These are phyloP conservation scores for Bombardia bombarda DNA, from an alignment of 495 filamentous ascomycete genomes.

Conservation along the genomic window DNA sequence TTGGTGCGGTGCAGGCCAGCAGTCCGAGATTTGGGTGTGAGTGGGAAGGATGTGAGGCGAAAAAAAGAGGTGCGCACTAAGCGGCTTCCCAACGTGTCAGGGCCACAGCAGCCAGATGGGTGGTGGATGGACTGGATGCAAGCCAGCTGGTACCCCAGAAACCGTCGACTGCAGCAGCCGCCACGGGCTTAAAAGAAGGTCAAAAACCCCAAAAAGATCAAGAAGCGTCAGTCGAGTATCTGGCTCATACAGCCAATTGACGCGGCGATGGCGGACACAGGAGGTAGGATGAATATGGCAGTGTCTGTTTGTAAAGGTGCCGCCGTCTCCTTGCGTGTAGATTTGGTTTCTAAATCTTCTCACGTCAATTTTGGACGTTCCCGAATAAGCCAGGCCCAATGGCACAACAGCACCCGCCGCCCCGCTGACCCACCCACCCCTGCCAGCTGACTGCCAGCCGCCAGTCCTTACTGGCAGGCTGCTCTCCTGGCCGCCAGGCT, in stretches of 20 bases:
- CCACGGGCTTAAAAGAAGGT: neutral
- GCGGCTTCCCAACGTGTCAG: conserved; percentile 27
- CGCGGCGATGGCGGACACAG: no score
- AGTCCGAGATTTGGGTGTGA: no score
- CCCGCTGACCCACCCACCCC: conserved; percentile 12
- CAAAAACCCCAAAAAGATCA: neutral
- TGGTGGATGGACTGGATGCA: no score
- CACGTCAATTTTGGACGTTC: conserved; percentile 21
- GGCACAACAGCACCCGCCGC: conserved; percentile 2
- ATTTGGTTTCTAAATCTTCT: no score
- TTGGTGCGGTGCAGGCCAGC: neutral
- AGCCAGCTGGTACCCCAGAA: no score
- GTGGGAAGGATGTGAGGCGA: conserved; percentile 28
- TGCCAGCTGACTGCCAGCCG: conserved; percentile 18
- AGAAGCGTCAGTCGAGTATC: neutral
- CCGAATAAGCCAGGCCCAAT: conserved; percentile 28
- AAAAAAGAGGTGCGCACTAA: conserved; percentile 26
- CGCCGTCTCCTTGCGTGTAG: conserved; percentile 14
- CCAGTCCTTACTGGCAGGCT: conserved; percentile 1
- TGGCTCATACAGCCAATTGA: conserved; percentile 1
- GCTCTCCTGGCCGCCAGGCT: no score
- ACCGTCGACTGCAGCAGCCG: no score
- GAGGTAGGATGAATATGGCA: conserved; percentile 14
- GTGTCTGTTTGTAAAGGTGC: conserved; percentile 1
- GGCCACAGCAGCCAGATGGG: no score